A percentile compares a stretch with the other conserved stretches of the same genome.
Evolutionary conservation across 108 stramenopile genomes (phyloP).

Genomic region (Fistulifera pelliculosa): DNA sequence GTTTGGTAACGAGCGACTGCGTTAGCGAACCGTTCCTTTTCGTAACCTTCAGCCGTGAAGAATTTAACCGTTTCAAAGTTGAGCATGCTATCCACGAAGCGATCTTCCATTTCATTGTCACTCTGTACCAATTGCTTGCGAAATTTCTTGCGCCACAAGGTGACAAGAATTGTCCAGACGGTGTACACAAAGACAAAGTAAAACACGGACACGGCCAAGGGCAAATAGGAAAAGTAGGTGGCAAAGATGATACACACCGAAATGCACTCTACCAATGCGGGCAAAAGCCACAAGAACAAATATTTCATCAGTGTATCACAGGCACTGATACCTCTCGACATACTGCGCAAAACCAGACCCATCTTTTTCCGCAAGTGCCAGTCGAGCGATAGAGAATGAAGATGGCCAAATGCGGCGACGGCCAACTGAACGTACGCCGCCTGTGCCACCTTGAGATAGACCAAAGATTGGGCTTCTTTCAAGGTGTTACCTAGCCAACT

Average conservation of each 20-base stretch:
- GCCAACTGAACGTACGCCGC: conserved; percentile 93
- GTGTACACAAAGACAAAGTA: conserved; percentile 86
- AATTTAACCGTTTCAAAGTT: conserved; percentile 98
- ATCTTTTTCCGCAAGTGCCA: conserved; percentile 94
- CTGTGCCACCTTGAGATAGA: conserved; percentile 95
- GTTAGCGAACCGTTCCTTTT: conserved; percentile 63
- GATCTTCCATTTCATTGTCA: conserved; percentile 74
- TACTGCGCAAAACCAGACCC: conserved; percentile 86
- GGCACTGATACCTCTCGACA: conserved; percentile 89
- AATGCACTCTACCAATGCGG: conserved; percentile 83
- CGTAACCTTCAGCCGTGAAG: conserved; percentile 90
- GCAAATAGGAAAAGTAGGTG: conserved; percentile 67
- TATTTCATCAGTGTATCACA: conserved; percentile 89
- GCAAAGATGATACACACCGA: conserved; percentile 87
- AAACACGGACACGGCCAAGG: conserved; percentile 75
- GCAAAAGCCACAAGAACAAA: conserved; percentile 88
- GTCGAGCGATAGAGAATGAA: conserved; percentile 85
- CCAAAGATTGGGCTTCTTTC: conserved; percentile 84
- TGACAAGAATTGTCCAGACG: conserved; percentile 83
- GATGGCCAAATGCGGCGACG: conserved; percentile 80
- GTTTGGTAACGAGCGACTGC: conserved; percentile 73
- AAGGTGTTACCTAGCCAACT: conserved; percentile 57
- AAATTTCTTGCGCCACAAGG: conserved; percentile 94
- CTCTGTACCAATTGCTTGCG: conserved; percentile 82
- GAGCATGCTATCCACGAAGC: conserved; percentile 81